Evolutionary conservation across 768 basidiomycete species (phyloP), one percentile per base, ranked within the genome.

Genomic region (Termitomyces sp.): DNA sequence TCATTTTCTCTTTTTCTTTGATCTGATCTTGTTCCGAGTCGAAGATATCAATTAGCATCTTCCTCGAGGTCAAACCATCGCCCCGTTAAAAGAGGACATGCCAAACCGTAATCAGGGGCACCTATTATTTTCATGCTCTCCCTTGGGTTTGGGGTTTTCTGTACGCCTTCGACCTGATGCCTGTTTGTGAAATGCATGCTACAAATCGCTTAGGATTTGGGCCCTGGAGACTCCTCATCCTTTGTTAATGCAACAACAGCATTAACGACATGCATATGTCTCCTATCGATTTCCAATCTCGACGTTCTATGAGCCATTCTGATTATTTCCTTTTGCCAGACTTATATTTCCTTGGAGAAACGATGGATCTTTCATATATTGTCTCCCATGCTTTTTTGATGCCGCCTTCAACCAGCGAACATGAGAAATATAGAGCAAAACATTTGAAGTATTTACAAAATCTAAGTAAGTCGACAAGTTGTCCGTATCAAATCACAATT

Each of bases 201-300:
- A 20, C 24, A 5, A 12, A 36, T 53, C 4, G 34, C 39, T 32
- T 60, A 43, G 50, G 52, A 43, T 13, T 53, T 34, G 8, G 18
- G 9, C 24, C 29, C 57, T 20, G 24, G 24, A 51, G 54, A 58
- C 24, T 44, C 53, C 29, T 18, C 56, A 22, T n/a, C 20, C 16
- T 61, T 58, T 20, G 32, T 22, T 14, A 49, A 60, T 44, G 18
- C 24, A 10, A 57, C 51, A 24, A 60, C 52, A 5, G 5, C 39
- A 3, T 47, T 6, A 46, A 48, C 14, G 5, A 41, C 32, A n/a
- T n/a, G n/a, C n/a, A n/a, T n/a, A 22, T 39, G 14, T 20, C 34
- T 60, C 10, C 56, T 51, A 5, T 24, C 29, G 1, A 47, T 53
- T 20, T 27, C 48, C 13, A 31, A 53, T 36, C 43, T 56, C 18